Base-by-base conservation (phyloP, 768 basidiomycete genomes). In the Ramaria sp. region DNA sequence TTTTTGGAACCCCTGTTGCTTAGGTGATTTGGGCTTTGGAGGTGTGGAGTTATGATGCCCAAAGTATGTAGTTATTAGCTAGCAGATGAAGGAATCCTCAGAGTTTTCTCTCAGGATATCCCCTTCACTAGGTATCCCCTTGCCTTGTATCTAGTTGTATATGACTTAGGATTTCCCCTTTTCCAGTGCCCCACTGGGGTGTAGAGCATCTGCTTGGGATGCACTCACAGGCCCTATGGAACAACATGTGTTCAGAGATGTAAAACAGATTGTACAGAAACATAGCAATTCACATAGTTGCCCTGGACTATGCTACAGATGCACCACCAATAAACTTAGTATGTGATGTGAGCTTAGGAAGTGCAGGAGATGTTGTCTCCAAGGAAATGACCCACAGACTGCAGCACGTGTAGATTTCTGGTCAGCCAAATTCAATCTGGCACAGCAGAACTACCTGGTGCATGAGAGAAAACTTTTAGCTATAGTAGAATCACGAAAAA, bases 401-500 rank as follows among this genome's bases (percentile, higher is more conserved):
- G 71, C 66, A 0, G 58, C 58, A 0, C 49, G 69, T 1, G 66
- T 65, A 0, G 69, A 67, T 0, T 74, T 73, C 49, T 72, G 65
- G 46, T 74, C 70, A 0, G 70, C 27, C 3, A 27, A 57, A 7
- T 65, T 68, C 22, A 67, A 62, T 37, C 60, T 60, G 11, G 71
- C 73, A 1, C 67, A 68, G 43, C 5, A 12, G 11, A 71, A 73
- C 52, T 76, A 75, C 51, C 70, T 71, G 0, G 64, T 68, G 0
- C 73, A 75, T 53, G 66, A 75, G 53, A 69, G 72, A 55, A 72
- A 75, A 59, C 53, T 75, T 0, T 54, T 73, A 0, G 71, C 71
- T 0, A 71, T 77, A 15, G 64, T 76, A 0, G 50, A 64, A 0
- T 70, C 70, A 0, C 55, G 64, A 5, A 60, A 65, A 56, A 65